Base-by-base conservation (phyloP, 2,329 filamentous ascomycete genomes). In the Fusarium verticillioides region DNA sequence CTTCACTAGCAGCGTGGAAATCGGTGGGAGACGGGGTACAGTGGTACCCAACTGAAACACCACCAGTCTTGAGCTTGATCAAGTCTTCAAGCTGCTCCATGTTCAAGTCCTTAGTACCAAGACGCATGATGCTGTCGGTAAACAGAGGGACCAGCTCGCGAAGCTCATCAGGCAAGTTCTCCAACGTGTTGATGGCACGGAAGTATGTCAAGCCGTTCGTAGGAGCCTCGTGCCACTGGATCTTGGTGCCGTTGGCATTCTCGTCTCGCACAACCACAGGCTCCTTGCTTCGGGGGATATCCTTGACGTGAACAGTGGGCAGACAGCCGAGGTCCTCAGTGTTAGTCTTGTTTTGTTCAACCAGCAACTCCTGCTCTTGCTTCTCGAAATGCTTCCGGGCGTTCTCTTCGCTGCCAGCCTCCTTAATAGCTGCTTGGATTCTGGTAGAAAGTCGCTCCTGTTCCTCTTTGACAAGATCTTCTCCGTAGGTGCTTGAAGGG, bases 161-260 rank as follows among this genome's bases (percentile, higher is more conserved):
- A 59, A 98, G 87, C 71, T 98, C 94, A 69, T 96, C 92, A 0
- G 96, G 94, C 19, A 99, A 85, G 69, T 93, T 90, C 49, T 94
- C 88, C 61, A 98, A 86, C 1, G 89, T 87, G 79, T 97, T 95
- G 81, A 98, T 89, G 7, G 94, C 95, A 66, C 95, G 92, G 85
- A 99, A 97, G 81, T 99, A 99, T 3, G 96, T 98, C 66, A 99
- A 85, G 0, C 96, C 96, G 77, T 99, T 99, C 0, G 96, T 99
- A 5, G 94, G 93, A 12, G 95, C 94, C 81, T 97, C 94, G 57
- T 93, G 92, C 95, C 95, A 98, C 77, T 98, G 94, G 8, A 96
- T 90, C 50, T 92, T 90, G 44, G 92, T 88, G 42, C 88, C 87
- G 46, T 89, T 88, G 15, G 93, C 81, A 16, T 85, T 84, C n/a